These are phyloP conservation scores for Karstenula rhodostoma DNA, from an alignment of 2,329 filamentous ascomycete species.

Conservation along the genomic window DNA sequence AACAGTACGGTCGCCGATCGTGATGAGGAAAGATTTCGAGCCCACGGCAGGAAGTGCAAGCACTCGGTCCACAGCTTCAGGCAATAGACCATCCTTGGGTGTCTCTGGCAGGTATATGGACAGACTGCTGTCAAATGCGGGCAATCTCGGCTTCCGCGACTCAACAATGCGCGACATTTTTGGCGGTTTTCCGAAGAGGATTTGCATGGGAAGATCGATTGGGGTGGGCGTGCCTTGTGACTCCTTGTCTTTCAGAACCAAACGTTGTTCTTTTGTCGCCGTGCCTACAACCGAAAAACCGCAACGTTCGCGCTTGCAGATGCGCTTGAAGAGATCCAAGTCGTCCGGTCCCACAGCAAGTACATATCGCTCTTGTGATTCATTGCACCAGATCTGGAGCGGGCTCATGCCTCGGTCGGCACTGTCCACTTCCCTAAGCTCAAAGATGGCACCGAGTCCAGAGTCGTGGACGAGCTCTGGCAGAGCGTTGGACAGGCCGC, in stretches of 20 bases:
- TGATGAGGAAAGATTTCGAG: slow-evolving; percentile 98
- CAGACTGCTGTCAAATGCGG: slow-evolving; percentile 78
- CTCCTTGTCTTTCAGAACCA: slow-evolving; percentile 84
- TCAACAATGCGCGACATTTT: slow-evolving; percentile 79
- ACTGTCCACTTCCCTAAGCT: slow-evolving; percentile 92
- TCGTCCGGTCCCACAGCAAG: slow-evolving; percentile 83
- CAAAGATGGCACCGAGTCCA: slow-evolving; percentile 87
- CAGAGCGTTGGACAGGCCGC: slow-evolving; percentile 83
- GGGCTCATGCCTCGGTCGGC: slow-evolving; percentile 93
- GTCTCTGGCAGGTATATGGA: slow-evolving; percentile 69
- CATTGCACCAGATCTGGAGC: slow-evolving; percentile 97
- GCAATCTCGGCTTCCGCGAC: slow-evolving; percentile 72
- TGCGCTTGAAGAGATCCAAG: slow-evolving; percentile 74
- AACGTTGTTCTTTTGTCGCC: slow-evolving; percentile 74
- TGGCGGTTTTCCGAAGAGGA: slow-evolving; percentile 87
- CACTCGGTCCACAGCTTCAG: slow-evolving; percentile 80
- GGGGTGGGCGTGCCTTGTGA: slow-evolving; percentile 76
- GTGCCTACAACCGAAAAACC: slow-evolving; percentile 91
- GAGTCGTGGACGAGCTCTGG: slow-evolving; percentile 93
- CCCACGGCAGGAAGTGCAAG: slow-evolving; percentile 87
- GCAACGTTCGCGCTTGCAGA: slow-evolving; percentile 84
- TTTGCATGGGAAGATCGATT: slow-evolving; percentile 88
- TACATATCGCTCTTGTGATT: slow-evolving; percentile 96
- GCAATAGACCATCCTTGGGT: slow-evolving; percentile 61
- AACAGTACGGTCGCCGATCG: slow-evolving; percentile 91